Evolutionary conservation across 805 yeast genomes (phyloP).

Genomic region (Alloascoidea hylecoeti): DNA sequence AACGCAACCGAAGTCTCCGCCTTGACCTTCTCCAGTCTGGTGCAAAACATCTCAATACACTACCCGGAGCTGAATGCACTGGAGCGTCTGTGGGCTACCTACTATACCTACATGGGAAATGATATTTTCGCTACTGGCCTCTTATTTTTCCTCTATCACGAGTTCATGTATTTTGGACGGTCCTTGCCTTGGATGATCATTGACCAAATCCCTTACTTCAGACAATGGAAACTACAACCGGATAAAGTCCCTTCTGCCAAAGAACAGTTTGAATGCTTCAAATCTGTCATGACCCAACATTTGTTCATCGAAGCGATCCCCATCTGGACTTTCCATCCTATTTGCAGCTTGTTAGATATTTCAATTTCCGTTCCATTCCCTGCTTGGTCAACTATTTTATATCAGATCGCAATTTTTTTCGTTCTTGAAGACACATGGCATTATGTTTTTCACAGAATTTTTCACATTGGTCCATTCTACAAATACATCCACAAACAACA

Average conservation of each 20-base stretch:
- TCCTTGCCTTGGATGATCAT: conserved; percentile 86
- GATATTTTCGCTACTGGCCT: conserved; percentile 89
- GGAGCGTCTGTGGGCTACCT: conserved; percentile 80
- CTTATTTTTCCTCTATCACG: conserved; percentile 72
- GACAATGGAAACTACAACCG: conserved; percentile 80
- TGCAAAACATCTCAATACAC: conserved; percentile 3
- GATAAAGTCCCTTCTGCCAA: conserved; percentile 62
- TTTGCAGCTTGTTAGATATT: conserved; percentile 73
- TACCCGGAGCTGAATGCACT: conserved; percentile 32
- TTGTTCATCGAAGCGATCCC: conserved; percentile 91
- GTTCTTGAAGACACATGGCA: conserved; percentile 92
- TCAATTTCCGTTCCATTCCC: conserved; percentile 81
- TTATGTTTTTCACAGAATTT: conserved; percentile 85
- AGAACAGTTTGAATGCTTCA: conserved; percentile 90
- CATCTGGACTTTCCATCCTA: conserved; percentile 93
- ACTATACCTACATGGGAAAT: conserved; percentile 73
- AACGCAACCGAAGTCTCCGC: conserved; percentile 1
- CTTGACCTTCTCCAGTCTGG: conserved; percentile 3
- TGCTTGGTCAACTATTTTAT: conserved; percentile 33
- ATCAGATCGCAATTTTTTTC: conserved; percentile 68
- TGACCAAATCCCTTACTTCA: conserved; percentile 76
- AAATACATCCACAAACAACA: conserved; percentile 94
- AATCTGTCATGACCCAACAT: conserved; percentile 74
- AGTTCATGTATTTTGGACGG: conserved; percentile 81
- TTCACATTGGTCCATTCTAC: conserved; percentile 83